Base-by-base conservation (phyloP, 345 rosid genomes). In the Trapa incisa region DNA sequence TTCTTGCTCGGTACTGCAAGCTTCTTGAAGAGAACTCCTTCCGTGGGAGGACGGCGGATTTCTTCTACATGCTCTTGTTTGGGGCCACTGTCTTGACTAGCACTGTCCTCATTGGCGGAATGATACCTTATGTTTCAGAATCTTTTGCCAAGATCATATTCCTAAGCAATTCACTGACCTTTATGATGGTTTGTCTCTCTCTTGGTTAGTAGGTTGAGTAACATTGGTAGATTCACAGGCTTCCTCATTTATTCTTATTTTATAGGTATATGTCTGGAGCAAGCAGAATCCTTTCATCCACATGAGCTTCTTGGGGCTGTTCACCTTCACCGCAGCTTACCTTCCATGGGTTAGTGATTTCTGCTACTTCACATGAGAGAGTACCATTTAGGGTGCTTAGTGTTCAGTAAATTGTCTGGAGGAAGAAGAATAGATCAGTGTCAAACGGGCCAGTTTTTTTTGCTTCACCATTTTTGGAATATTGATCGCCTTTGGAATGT, bases 11-110 rank as follows among this genome's bases (percentile, higher is more conserved):
- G 17, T 95, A 95, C 86, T 95, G 96, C 86, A 94, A 94, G 72
- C 93, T 94, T 70, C 96, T 91, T 0, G 99, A 94, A 80, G 97
- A 94, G 80, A 94, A 94, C 79, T 87, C 99, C 8, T 94, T 94
- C 73, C 78, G 99, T 84, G 97, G 96, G 67, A 89, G 91, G 80
- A 94, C 97, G 29, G 99, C 99, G 0, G 96, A 94, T 80, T 94
- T 94, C 80, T 89, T 94, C 71, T 94, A 89, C 86, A 89, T 95
- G 99, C 96, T 95, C 33, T 70, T 95, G 5, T 91, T 95, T 76
- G 98, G 99, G 58, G 98, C 98, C n/a, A 75, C 86, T 64, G 86
- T 89, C 74, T 65, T 91, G 64, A 95, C 98, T 14, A 88, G 91
- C 65, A 87, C 85, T 68, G 97, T 95, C 57, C 96, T 95, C 50